Conservation (phyloP, 352 stramenopile species). For the Phytopythium kandeliae region DNA sequence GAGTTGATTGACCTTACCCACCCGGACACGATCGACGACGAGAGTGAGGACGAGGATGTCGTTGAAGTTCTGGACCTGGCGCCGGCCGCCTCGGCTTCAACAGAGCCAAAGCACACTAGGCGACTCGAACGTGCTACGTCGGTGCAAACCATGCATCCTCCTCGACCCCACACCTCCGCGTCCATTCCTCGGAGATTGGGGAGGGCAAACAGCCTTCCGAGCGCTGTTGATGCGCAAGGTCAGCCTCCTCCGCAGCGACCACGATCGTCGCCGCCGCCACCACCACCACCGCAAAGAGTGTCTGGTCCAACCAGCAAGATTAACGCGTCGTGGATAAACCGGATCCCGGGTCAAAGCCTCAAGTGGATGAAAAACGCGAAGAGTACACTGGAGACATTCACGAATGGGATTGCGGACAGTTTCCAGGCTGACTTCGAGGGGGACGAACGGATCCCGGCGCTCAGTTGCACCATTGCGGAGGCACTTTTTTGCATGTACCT, state of each 20-base stretch:
- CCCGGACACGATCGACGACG: conserved; percentile 7
- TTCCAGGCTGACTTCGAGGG: conserved; percentile 26
- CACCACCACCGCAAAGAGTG: not conserved
- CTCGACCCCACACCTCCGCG: not conserved
- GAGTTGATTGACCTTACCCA: conserved; percentile 18
- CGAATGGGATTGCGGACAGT: conserved; percentile 25
- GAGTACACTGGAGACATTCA: conserved; percentile 27
- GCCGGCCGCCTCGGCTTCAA: not conserved
- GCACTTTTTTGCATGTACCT: conserved; percentile 29
- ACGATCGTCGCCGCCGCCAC: not conserved
- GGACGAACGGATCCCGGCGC: conserved; percentile 10
- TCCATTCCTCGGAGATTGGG: not conserved
- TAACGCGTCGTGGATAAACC: conserved; percentile 28
- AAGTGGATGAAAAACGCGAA: conserved; percentile 32
- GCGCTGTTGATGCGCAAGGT: not conserved
- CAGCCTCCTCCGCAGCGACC: no score
- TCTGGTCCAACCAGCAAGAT: conserved; percentile 10
- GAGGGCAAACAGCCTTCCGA: not conserved
- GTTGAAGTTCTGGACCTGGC: conserved; percentile 3
- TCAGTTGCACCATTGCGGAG: conserved; percentile 21
- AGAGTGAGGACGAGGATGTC: conserved; percentile 2
- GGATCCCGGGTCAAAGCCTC: conserved; percentile 20
- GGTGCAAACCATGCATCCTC: not conserved
- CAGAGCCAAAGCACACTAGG: not conserved
- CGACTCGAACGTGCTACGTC: not conserved